Percentiles rank a stretch among this genome's conserved stretches.
These are phyloP conservation scores for Haematococcus lacustris DNA, from an alignment of 139 green algal species.

Conservation along the genomic window DNA sequence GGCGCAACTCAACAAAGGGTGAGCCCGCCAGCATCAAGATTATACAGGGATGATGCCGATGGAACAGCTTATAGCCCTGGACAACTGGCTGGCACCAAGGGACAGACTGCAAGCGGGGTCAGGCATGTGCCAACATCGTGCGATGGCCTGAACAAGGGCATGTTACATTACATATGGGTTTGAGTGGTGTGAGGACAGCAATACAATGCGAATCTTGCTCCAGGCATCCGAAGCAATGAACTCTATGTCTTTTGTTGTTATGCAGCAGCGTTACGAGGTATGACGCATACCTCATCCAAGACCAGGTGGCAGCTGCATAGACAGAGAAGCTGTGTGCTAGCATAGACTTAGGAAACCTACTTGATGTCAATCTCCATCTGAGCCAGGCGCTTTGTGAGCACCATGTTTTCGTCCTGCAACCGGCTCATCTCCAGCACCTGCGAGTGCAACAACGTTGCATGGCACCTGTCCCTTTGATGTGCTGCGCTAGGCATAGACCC, in stretches of 20 bases:
- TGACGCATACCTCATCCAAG: not conserved
- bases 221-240: not conserved
- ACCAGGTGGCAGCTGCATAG: not conserved
- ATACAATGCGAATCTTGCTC: not conserved
- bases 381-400: constrained; percentile 24
- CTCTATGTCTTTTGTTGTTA: not conserved
- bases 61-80: not conserved
- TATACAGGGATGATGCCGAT: not conserved
- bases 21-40: not conserved
- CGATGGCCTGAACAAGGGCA: not conserved
- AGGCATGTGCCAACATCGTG: not conserved
- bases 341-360: constrained; percentile 11
- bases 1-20: too few species aligned
- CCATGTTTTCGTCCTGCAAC: constrained; percentile 42
- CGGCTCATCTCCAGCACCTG: constrained; percentile 33
- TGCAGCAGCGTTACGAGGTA: not conserved
- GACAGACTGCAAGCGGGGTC: not conserved
- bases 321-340: not conserved
- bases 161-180: not conserved
- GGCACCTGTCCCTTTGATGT: too few species aligned
- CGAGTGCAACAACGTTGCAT: too few species aligned
- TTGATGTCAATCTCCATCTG: constrained; percentile 40
- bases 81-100: too few species aligned
- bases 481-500: too few species aligned
- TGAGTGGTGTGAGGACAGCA: not conserved